These are phyloP conservation scores for Penicillium coprophilum DNA, from an alignment of 495 filamentous ascomycete species.

Conservation along the genomic window DNA sequence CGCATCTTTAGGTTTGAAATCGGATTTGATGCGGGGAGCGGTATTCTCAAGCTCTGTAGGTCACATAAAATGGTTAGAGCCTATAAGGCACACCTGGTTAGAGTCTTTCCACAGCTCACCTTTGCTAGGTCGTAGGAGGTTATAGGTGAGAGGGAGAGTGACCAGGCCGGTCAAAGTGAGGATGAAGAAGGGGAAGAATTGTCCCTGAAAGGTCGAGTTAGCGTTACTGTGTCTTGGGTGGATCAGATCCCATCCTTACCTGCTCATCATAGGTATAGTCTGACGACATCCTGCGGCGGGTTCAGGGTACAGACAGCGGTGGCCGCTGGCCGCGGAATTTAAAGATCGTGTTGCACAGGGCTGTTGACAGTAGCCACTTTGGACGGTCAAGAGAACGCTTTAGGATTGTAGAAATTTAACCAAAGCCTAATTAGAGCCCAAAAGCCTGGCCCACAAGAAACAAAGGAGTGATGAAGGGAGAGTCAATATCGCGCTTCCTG, in stretches of 20 bases:
- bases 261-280: slow-evolving; percentile 98
- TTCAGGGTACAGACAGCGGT: slow-evolving; percentile 42
- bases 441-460: slow-evolving; percentile 28
- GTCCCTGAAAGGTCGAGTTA: slow-evolving; percentile 56
- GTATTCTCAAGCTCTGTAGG: slow-evolving; percentile 61
- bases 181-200: slow-evolving; percentile 99
- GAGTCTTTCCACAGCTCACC: slow-evolving; percentile 45
- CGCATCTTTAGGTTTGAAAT: slow-evolving; percentile 77
- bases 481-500: slow-evolving; percentile 25
- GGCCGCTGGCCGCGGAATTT: slow-evolving; percentile 34
- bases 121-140: slow-evolving; percentile 73
- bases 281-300: slow-evolving; percentile 71
- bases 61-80: slow-evolving; percentile 4
- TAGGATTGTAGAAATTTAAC: slow-evolving; percentile 4
- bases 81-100: background rate
- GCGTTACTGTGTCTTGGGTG: background rate
- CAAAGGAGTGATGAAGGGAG: slow-evolving; percentile 33
- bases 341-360: slow-evolving; percentile 29
- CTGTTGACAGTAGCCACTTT: slow-evolving; percentile 11
- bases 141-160: slow-evolving; percentile 89
- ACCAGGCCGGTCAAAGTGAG: slow-evolving; percentile 84
- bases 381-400: slow-evolving; percentile 1
- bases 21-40: slow-evolving; percentile 66
- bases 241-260: slow-evolving; percentile 42
- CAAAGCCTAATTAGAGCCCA: slow-evolving; percentile 17